Conservation (phyloP, 2,329 filamentous ascomycete genomes). For the Botrytis galanthina region DNA sequence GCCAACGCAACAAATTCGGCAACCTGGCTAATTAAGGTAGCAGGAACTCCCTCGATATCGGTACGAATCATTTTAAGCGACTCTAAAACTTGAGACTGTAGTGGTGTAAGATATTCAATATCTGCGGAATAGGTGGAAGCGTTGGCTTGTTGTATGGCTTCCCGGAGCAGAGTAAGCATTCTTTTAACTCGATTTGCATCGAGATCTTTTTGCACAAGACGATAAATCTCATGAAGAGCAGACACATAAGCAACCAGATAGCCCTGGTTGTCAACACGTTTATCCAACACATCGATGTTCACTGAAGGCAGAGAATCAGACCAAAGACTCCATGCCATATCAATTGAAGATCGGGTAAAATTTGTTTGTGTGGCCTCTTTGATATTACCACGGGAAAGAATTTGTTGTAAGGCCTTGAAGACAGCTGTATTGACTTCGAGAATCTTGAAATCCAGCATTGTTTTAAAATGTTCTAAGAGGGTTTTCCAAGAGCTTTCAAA, state of each 20-base stretch:
- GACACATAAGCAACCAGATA: conserved; percentile 83
- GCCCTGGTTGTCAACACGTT: conserved; percentile 67
- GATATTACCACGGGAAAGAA: conserved; percentile 52
- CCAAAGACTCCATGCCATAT: conserved; percentile 69
- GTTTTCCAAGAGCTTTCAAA: conserved; percentile 76
- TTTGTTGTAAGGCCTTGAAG: conserved; percentile 64
- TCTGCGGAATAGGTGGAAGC: conserved; percentile 68
- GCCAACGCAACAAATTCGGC: conserved; percentile 71
- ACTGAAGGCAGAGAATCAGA: conserved; percentile 59
- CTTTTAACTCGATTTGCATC: conserved; percentile 59
- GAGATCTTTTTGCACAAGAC: conserved; percentile 65
- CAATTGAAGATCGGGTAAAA: conserved; percentile 48
- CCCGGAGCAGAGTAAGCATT: conserved; percentile 69
- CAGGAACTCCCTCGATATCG: conserved; percentile 61
- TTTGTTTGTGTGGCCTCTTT: conserved; percentile 40
- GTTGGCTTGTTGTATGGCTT: conserved; percentile 69
- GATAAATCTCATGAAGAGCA: conserved; percentile 73
- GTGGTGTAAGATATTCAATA: conserved; percentile 66
- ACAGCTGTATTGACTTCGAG: conserved; percentile 71
- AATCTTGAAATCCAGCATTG: conserved; percentile 59
- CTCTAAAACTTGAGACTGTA: conserved; percentile 69
- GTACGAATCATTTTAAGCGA: conserved; percentile 66
- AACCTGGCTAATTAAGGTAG: conserved; percentile 66
- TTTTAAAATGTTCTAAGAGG: conserved; percentile 66
- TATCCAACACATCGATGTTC: conserved; percentile 43